Conservation (phyloP, 2,329 filamentous ascomycete species). For the Scedosporium apiospermum region DNA sequence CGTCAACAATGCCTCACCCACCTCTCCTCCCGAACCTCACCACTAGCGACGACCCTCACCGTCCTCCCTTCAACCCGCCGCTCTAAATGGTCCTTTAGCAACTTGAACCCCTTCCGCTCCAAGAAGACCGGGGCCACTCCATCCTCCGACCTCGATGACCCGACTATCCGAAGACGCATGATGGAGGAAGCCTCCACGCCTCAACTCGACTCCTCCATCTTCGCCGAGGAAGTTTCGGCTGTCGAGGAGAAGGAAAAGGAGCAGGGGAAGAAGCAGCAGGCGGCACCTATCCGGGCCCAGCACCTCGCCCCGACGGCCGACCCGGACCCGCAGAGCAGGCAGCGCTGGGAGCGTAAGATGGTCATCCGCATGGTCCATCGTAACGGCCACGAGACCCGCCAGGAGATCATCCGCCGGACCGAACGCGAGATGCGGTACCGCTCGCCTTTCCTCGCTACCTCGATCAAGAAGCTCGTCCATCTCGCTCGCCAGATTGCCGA, state of each 20-base stretch:
- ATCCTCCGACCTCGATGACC: conserved; percentile 31
- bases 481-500: conserved; percentile 82
- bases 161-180: conserved; percentile 31
- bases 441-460: conserved; percentile 70
- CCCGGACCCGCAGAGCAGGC: conserved; percentile 62
- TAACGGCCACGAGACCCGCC: conserved; percentile 47
- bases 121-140: conserved; percentile 15
- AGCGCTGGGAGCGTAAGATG: conserved; percentile 75
- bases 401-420: conserved; percentile 56
- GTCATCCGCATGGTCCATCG: conserved; percentile 65
- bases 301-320: conserved; percentile 30
- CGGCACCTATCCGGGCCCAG: conserved; percentile 7
- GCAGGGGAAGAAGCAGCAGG: conserved; percentile 13
- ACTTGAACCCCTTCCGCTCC: conserved; percentile 21
- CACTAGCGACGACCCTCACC: conserved; percentile 10
- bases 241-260: conserved; percentile 25
- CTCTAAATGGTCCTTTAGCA: conserved; percentile 31
- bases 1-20: background rate
- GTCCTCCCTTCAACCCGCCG: conserved; percentile 20
- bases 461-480: conserved; percentile 82
- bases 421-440: conserved; percentile 48
- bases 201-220: conserved; percentile 46
- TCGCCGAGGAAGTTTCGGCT: conserved; percentile 46
- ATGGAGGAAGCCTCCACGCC: conserved; percentile 28
- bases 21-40: conserved; percentile 7